A percentile compares a stretch with the other conserved stretches of the same genome.
Evolutionary conservation across 1,284 basidiomycete species (phyloP).

Genomic region (Lentinula novae-zelandiae): DNA sequence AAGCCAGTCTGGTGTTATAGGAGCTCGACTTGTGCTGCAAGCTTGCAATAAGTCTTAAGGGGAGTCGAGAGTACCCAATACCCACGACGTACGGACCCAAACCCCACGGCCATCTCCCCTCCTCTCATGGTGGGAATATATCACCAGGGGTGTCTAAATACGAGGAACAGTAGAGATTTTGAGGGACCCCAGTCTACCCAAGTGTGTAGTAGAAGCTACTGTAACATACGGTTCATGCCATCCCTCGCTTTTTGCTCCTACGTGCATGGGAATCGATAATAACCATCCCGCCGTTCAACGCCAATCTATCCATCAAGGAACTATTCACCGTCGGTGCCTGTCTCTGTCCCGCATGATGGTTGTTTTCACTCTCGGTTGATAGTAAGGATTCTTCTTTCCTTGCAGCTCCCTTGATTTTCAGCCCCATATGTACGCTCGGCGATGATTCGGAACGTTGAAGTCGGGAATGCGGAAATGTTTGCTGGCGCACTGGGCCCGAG

Average conservation of each 20-base stretch:
- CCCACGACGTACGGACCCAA: background rate
- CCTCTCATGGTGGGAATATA: background rate
- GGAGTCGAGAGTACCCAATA: background rate
- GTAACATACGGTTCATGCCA: constrained; percentile 2
- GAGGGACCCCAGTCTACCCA: background rate
- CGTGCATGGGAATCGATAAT: background rate
- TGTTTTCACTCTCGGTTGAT: background rate
- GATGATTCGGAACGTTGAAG: background rate
- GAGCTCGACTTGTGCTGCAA: too few species aligned
- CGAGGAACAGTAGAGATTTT: background rate
- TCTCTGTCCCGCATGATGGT: background rate
- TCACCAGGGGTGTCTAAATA: background rate
- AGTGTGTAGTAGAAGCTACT: background rate
- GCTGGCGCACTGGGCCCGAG: constrained; percentile 24
- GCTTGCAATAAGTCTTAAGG: too few species aligned
- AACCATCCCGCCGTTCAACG: background rate
- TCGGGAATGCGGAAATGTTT: constrained; percentile 13
- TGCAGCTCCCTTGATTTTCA: constrained; percentile 20
- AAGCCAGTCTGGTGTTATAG: too few species aligned
- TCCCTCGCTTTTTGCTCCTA: constrained; percentile 4
- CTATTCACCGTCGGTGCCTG: background rate
- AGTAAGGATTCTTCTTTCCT: background rate
- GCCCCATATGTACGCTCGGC: background rate
- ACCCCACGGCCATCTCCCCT: too few species aligned
- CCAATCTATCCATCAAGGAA: constrained; percentile 9